Base-by-base conservation (phyloP, 192 early-diverging fungal genomes). In the Helicostylum pulchrum region DNA sequence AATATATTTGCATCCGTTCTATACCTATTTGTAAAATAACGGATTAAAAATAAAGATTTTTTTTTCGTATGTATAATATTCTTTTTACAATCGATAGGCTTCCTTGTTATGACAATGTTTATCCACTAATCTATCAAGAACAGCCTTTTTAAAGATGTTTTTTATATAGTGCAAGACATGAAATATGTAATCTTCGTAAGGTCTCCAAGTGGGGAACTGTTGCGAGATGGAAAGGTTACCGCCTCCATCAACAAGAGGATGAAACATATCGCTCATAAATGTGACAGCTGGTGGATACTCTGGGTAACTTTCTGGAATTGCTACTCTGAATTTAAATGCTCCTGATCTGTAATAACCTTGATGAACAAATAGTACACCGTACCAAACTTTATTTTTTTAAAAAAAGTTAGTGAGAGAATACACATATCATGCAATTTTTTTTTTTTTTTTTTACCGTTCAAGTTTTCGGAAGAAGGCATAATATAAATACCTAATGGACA, bases 121-220 rank as follows among this genome's bases (percentile, higher is more conserved):
- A 63, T 89, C 87, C 32, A 72, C 30, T 42, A 92, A 69, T 21
- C 76, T 78, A 30, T 80, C 79, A 57, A 96, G 67, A 26, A 94
- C 90, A 20, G 79, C 77, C 54, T 90, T 87, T 62, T 91, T 92
- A 74, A 95, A 97, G 7, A 85, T 78, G 36, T 92, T 91, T 70
- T 94, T 94, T 17, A 95, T 70, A 67, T 93, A 95, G 70, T 94
- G 89, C 62, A 97, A 78, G 2, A 95, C 78, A 67, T 97, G 92
- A 61, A 84, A 87, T n/a, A 97, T 88, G 63, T 87, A 90, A 69
- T 94, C 89, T 64, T 85, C 87, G 67, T 92, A 78, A 7, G 93
- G 85, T 64, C 88, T 76, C 92, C 93, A 95, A 62, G 83, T 76
- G 10, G 91, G 87, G 56, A 95, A 95, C 71, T 90, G 88, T 61